Base-by-base conservation (phyloP, 768 basidiomycete genomes). In the Calvatia gigantea region DNA sequence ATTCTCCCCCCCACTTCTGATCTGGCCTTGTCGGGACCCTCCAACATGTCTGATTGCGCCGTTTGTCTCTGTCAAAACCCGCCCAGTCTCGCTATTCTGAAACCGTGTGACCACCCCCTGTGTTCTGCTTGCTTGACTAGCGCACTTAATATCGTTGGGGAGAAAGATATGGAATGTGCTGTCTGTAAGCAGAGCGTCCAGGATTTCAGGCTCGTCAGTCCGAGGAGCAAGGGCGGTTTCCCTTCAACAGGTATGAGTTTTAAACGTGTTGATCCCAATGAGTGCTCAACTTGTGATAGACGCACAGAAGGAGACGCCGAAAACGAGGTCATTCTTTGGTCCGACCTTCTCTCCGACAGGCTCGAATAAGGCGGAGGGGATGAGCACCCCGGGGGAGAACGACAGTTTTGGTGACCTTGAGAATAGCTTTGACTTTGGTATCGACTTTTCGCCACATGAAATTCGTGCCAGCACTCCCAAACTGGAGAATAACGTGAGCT, bases 131-230 rank as follows among this genome's bases (percentile, higher is more conserved):
- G 91, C 64, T 76, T 94, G 53, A 94, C 91, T 1, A 91, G 89
- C 48, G 88, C 89, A 6, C 75, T 94, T 49, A 94, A 94, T 61
- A 93, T 93, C 49, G 91, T 92, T 15, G 91, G 91, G 6, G 91
- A 94, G 69, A 93, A 92, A 65, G 87, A 89, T 56, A 89, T 93
- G 81, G 81, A 85, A 57, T 94, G 91, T 59, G 86, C 88, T 15
- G 86, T 90, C 28, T 94, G 91, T 70, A 85, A 85, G 62, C 69
- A 68, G 37, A 79, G 81, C 31, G 89, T 93, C 19, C 76, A 74
- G 28, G 84, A 89, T 64, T 93, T 93, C 67, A 79, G 81, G 42
- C 69, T 90, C 57, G 69, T 63, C 54, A 54, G 38, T 19, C 27
- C 53, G 61, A 55, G 32, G 11, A 52, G 28, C 14, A 37, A 25